A percentile compares a stretch with the other conserved stretches of the same genome.
phyloP scores from a whole-genome alignment of 768 basidiomycete genomes.

The Rhizopogon salebrosus region DNA sequence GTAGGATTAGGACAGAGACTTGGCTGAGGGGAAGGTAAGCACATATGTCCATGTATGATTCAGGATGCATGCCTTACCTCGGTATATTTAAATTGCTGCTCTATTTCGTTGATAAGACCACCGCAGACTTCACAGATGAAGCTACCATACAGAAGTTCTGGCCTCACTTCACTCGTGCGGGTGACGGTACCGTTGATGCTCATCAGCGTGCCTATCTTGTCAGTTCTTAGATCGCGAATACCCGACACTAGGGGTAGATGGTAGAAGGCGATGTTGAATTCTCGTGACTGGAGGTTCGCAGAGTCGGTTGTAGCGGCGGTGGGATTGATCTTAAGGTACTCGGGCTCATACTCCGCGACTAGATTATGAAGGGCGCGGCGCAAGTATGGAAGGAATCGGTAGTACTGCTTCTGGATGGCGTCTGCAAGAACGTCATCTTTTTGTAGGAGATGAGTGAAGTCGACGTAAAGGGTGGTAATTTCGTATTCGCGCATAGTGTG shows the following conservation, averaged over 20 bases:
- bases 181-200: constrained; percentile 97
- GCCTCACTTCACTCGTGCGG: constrained; percentile 93
- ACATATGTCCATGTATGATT: not conserved
- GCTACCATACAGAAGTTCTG: constrained; percentile 89
- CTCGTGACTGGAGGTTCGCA: constrained; percentile 83
- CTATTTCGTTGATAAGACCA: constrained; percentile 84
- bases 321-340: constrained; percentile 92
- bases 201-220: constrained; percentile 91
- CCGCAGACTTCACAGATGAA: constrained; percentile 90
- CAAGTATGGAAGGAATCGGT: constrained; percentile 93
- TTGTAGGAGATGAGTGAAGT: constrained; percentile 86
- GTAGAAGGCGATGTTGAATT: constrained; percentile 95
- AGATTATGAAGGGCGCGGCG: constrained; percentile 87
- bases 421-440: constrained; percentile 91
- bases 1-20: constrained; percentile 90
- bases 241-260: constrained; percentile 90
- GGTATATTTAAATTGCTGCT: constrained; percentile 99
- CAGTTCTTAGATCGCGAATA: constrained; percentile 89
- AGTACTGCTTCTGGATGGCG: constrained; percentile 93
- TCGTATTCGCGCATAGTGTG: constrained; percentile 93
- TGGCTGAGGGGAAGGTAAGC: constrained; percentile 48
- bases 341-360: constrained; percentile 84
- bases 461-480: constrained; percentile 93
- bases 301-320: constrained; percentile 84
- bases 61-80: constrained; percentile 49